Conservation (phyloP, 495 filamentous ascomycete species). For the Daldinia vernicosa region DNA sequence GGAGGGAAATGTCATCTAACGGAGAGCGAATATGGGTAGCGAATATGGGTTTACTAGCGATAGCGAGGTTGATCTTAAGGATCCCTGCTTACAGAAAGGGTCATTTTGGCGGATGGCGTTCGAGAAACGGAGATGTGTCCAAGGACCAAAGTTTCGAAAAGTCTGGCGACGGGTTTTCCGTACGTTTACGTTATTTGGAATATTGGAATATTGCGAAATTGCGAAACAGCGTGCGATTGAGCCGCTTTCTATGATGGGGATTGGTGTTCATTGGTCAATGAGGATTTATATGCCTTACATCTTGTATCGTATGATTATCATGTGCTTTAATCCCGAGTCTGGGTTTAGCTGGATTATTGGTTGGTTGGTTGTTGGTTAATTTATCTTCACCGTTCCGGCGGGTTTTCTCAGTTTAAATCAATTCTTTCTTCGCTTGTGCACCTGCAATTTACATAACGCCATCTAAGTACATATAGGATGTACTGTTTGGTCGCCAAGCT, state of each 20-base stretch:
- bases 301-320: not conserved
- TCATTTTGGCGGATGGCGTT: not conserved
- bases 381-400: not conserved
- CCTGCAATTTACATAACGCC: not conserved
- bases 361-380: not conserved
- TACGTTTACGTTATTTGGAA: not conserved
- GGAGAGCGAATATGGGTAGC: not conserved
- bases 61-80: too few species aligned
- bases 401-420: not conserved
- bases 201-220: not conserved
- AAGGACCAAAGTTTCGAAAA: conserved; percentile 1
- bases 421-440: not conserved
- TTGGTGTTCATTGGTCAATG: conserved; percentile 2
- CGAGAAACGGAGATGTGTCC: not conserved
- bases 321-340: not conserved
- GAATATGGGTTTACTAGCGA: not conserved
- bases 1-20: not conserved
- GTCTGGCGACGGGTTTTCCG: not conserved
- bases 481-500: not conserved
- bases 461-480: not conserved
- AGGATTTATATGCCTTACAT: not conserved
- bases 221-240: not conserved
- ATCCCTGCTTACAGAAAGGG: not conserved
- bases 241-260: not conserved
- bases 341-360: not conserved